Conservation (phyloP, 768 basidiomycete species). For the Boletus rubroflammeus region DNA sequence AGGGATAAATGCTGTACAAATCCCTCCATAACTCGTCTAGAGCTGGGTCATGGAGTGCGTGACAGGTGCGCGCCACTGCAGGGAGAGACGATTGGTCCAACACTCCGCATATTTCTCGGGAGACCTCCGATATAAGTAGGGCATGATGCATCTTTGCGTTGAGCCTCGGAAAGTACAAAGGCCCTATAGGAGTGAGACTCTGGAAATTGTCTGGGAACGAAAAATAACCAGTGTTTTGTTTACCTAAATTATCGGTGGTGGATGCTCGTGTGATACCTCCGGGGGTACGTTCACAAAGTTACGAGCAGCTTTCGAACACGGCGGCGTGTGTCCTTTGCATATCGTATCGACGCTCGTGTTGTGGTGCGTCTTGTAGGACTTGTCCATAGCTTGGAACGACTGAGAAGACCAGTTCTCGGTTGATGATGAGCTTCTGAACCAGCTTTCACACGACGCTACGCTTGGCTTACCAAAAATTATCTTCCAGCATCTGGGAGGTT, state of each 20-base stretch:
- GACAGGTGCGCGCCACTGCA: conserved; percentile 24
- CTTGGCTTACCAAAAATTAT: not conserved
- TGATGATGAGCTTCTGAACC: not conserved
- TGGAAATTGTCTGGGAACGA: not conserved
- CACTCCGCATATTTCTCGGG: conserved; percentile 15
- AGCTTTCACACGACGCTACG: conserved; percentile 9
- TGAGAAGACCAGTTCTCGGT: not conserved
- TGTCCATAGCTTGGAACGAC: not conserved
- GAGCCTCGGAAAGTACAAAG: not conserved
- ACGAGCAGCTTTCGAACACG: not conserved
- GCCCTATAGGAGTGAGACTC: not conserved
- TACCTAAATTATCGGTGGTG: conserved; percentile 12
- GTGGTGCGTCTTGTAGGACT: not conserved
- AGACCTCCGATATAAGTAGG: conserved; percentile 22
- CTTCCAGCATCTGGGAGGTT: not conserved
- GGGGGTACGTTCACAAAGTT: not conserved
- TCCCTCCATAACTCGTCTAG: conserved; percentile 25
- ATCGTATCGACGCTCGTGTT: not conserved
- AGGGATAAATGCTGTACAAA: conserved; percentile 20
- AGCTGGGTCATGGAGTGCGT: conserved; percentile 19
- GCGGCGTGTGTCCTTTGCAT: not conserved
- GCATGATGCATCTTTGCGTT: conserved; percentile 19
- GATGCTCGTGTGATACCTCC: conserved; percentile 6
- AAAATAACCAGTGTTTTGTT: not conserved
- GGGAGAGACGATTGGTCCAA: conserved; percentile 17